A percentile compares a stretch with the other conserved stretches of the same genome.
Conservation (phyloP, 495 filamentous ascomycete species). For the Glonium stellatum region DNA sequence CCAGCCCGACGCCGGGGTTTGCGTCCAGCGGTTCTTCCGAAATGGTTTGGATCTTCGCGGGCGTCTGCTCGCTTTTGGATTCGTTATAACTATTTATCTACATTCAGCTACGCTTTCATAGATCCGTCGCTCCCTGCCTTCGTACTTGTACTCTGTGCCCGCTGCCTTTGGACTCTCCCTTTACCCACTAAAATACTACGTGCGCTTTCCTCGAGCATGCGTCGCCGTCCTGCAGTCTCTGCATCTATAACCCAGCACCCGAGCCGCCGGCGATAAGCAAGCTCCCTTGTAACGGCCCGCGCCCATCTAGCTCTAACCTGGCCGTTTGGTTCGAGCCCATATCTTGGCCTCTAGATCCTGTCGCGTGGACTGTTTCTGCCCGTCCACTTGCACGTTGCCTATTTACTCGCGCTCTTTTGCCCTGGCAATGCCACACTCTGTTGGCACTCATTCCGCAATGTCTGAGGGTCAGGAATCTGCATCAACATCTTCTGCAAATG, state of each 20-base stretch:
- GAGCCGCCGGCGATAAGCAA: no score
- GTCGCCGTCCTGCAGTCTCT: no score
- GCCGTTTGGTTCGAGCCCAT: background rate
- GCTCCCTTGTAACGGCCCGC: no score
- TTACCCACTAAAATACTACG: no score
- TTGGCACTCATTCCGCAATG: background rate
- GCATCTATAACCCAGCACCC: no score
- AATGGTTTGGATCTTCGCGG: background rate
- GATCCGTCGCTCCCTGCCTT: no score
- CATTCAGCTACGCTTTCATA: no score
- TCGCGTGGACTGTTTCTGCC: background rate
- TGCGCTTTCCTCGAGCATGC: no score
- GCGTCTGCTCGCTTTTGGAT: background rate
- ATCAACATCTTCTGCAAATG: slow-evolving; percentile 19
- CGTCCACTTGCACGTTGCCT: background rate
- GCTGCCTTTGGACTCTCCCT: no score
- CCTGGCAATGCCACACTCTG: background rate
- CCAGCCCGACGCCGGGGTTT: no score
- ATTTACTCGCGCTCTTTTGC: background rate
- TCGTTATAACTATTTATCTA: background rate
- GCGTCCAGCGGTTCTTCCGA: background rate
- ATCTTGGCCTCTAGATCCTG: background rate
- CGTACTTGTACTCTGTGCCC: no score
- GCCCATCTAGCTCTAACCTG: no score
- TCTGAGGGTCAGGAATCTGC: slow-evolving; percentile 5